These are phyloP conservation scores for Penstemon newberryi DNA, from an alignment of 257 asterid genomes.

Conservation along the genomic window DNA sequence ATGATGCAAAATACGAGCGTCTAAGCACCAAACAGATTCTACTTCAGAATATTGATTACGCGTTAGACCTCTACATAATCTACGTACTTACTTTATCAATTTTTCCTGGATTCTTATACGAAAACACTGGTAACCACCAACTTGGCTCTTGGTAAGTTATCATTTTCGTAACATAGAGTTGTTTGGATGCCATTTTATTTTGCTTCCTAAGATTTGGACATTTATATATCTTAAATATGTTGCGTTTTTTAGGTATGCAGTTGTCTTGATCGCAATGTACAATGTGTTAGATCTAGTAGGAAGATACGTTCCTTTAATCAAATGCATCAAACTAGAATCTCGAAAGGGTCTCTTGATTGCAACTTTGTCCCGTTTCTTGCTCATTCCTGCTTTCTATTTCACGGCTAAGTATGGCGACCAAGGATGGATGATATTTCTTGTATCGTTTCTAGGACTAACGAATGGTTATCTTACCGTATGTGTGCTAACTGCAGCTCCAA, in stretches of 20 bases:
- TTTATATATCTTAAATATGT: background rate
- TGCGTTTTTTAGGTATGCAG: constrained; percentile 50
- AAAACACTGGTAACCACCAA: constrained; percentile 75
- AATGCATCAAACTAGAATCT: constrained; percentile 48
- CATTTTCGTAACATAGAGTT: background rate
- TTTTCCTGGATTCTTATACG: constrained; percentile 82
- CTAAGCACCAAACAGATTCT: constrained; percentile 60
- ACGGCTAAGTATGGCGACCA: constrained; percentile 82
- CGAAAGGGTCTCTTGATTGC: constrained; percentile 62
- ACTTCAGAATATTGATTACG: constrained; percentile 57
- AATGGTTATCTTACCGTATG: constrained; percentile 86
- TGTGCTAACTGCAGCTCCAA: constrained; percentile 71
- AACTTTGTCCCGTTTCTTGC: constrained; percentile 49
- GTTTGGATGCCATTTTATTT: background rate
- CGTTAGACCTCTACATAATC: constrained; percentile 49
- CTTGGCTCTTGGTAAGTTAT: constrained; percentile 78
- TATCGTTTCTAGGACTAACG: constrained; percentile 69
- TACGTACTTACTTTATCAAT: constrained; percentile 72
- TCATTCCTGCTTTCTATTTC: constrained; percentile 79
- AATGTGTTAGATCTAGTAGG: constrained; percentile 63
- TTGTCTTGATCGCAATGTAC: constrained; percentile 77
- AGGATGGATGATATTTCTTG: constrained; percentile 76
- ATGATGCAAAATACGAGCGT: constrained; percentile 38
- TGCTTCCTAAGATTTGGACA: background rate
- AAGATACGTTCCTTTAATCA: constrained; percentile 63